Evolutionary conservation across 2,329 filamentous ascomycete species (phyloP), one percentile per base, ranked within the genome.

Genomic region (Trichoderma koningii): DNA sequence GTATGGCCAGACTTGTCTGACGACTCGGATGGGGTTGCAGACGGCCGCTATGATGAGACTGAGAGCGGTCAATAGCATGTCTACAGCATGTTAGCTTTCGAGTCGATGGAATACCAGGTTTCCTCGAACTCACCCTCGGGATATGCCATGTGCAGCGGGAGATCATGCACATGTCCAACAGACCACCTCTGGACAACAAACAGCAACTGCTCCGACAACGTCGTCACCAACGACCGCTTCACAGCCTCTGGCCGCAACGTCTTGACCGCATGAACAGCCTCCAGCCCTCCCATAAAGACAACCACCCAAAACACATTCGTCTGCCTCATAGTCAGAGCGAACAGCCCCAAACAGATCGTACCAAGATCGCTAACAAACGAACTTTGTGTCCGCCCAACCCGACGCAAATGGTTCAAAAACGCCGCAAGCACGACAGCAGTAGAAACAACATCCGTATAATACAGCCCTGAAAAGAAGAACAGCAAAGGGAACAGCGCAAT

Each of bases 301-400:
- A 91, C 89, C 0, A 93, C 88, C 95, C 95, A 99, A 74, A 99
- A 97, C 64, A 98, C 90, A 72, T 99, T 99, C 0, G 95, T 99
- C 76, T 99, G 95, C 26, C 95, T 84, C 81, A 97, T 95, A 2
- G 85, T 79, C 21, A 99, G 81, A 1, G 92, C 83, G 1, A 85
- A 68, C 0, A 92, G 68, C 0, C 93, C 93, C 6, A 89, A 74
- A 0, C 81, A 1, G 0, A 91, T 67, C 0, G 80, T 79, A 12
- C 70, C 67, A 0, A 87, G 1, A 55, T 81, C 80, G 50, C 75
- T 83, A 7, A 71, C 3, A 5, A 79, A 17, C 0, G 77, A 76
- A 5, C 73, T 76, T 7, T 53, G 57, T 12, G 71, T 67, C 38
- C 68, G 65, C 19, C 75, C 76, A 2, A 83, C 68, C 17, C 85